Evolutionary conservation across 1,139 yeast species (phyloP), one percentile per base, ranked within the genome.

Genomic region (Starmera stellimalicola): DNA sequence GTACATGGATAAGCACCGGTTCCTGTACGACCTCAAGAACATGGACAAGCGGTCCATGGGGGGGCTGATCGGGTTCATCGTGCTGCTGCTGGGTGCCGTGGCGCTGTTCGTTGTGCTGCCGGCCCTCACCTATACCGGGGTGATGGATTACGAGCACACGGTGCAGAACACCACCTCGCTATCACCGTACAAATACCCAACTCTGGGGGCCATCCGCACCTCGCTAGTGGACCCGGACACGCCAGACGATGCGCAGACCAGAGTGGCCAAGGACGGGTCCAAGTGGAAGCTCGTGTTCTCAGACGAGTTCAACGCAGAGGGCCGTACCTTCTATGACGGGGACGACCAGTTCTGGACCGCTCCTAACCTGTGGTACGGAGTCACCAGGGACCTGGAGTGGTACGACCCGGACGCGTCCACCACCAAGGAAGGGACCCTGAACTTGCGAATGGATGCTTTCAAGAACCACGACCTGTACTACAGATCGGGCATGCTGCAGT

Each of bases 341-440:
- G 94, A 83, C 47, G 94, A 83, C 54, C 94, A 81, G 56, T 83
- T 79, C 51, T 84, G 85, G 72, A 68, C 75, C 23, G 91, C 83
- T 4, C 78, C 73, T 2, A 85, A 84, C 52, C 49, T 83, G 31
- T 75, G 82, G 55, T 84, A 84, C 53, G 84, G 70, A 37, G 91
- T 93, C 20, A 84, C 95, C 2, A 55, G 68, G 38, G 94, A 84
- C 63, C 65, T 82, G 50, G 94, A 84, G 60, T 84, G 94, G 94
- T 84, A 84, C 53, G 75, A 73, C 40, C 94, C 95, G 3, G 94
- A 83, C 54, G 93, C 93, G 5, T 72, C 63, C 3, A 64, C 73
- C 7, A 84, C 94, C 1, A 64, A 56, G 6, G 69, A 77, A 40
- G 95, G 94, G 33, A 63, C 83, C 2, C 58, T 82, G 30, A 60